Base-by-base conservation (phyloP, 1,284 basidiomycete genomes). In the Papiliotrema terrestris region DNA sequence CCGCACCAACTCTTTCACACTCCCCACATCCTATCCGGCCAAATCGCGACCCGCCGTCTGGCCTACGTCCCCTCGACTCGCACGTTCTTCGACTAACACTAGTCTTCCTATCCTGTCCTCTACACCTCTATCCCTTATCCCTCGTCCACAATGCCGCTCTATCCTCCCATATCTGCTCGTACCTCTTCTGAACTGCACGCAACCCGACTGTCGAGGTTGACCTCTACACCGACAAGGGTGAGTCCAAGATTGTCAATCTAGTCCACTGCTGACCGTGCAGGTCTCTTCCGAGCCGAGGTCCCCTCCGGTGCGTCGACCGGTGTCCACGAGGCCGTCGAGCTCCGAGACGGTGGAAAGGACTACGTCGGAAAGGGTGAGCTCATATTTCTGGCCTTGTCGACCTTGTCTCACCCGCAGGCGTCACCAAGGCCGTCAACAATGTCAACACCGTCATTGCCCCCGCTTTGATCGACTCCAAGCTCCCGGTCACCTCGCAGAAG, bases 271-370 rank as follows among this genome's bases (percentile, higher is more conserved):
- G n/a, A 42, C 26, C 36, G 8, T 37, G 17, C 62, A 95, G 94
- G 95, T 63, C 87, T 86, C 68, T 98, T 88, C 88, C 88, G 91
- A 64, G 91, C 92, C 62, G 85, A 91, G 63, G 96, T 98, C 45
- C 96, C 96, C 55, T 98, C 94, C 56, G 96, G 96, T 78, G 96
- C 96, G 49, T 98, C 95, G 58, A 98, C 95, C 56, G 96, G 96
- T 83, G 82, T 92, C 67, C 92, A 98, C 80, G 96, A 99, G 81
- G 96, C 96, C 63, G 91, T 96, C 55, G 96, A 99, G 82, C 88
- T 98, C 75, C 91, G 96, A 68, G 96, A 99, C 80, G 89, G 88
- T 62, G 95, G 94, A 83, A 95, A 95, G 81, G 80, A 81, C 69
- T 99, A 97, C 78, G 84, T 97, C 71, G 96, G 96, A 77, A 99